A percentile compares a stretch with the other conserved stretches of the same genome.
These are phyloP conservation scores for Leccinum griseonigrum DNA, from an alignment of 1,284 basidiomycete species.

Conservation along the genomic window DNA sequence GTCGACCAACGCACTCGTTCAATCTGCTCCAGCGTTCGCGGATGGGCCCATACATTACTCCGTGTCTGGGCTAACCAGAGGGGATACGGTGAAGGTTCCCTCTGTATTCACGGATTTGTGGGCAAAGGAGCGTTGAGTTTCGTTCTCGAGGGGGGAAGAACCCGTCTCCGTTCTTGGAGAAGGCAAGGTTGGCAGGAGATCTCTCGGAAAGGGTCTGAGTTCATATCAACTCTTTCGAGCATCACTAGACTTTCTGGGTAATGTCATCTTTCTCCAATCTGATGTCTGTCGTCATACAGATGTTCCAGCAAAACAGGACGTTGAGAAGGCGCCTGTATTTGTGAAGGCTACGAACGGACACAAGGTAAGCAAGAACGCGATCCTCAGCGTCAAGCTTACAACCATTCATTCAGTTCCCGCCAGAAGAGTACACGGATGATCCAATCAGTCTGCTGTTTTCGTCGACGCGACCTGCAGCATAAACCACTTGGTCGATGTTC, in stretches of 20 bases:
- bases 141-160: constrained; percentile 70
- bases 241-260: constrained; percentile 75
- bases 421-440: constrained; percentile 48
- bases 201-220: constrained; percentile 71
- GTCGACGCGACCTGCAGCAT: constrained; percentile 80
- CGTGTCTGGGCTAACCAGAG: constrained; percentile 91
- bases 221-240: constrained; percentile 88
- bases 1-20: constrained; percentile 63
- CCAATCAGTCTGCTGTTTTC: constrained; percentile 55
- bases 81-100: constrained; percentile 62
- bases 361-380: constrained; percentile 36
- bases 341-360: constrained; percentile 54
- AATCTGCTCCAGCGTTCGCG: constrained; percentile 62
- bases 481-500: constrained; percentile 81
- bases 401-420: constrained; percentile 44
- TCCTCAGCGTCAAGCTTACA: constrained; percentile 6
- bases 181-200: constrained; percentile 41
- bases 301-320: constrained; percentile 66
- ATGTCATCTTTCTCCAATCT: constrained; percentile 18
- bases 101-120: constrained; percentile 69
- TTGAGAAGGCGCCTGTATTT: constrained; percentile 60
- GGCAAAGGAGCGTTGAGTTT: constrained; percentile 69
- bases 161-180: constrained; percentile 21
- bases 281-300: constrained; percentile 9
- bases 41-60: constrained; percentile 76